Evolutionary conservation across 2,329 filamentous ascomycete genomes (phyloP).

Genomic region (Chaetomium globosum): DNA sequence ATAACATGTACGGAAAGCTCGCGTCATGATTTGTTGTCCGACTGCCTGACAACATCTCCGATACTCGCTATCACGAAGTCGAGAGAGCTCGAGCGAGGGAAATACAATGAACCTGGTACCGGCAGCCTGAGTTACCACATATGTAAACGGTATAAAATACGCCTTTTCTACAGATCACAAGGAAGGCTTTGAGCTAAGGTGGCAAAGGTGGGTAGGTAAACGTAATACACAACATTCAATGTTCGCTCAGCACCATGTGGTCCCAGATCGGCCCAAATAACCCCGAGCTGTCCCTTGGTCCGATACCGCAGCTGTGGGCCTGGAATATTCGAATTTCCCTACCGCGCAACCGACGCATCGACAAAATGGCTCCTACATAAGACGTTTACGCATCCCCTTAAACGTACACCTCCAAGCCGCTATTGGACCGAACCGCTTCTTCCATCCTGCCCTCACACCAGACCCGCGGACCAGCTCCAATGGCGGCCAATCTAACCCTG

Average conservation of each 20-base stretch:
- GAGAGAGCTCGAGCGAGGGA: neutral
- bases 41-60: neutral
- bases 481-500: conserved; percentile 24
- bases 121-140: neutral
- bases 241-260: neutral
- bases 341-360: conserved; percentile 4
- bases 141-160: neutral
- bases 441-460: neutral
- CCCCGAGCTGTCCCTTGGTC: conserved; percentile 22
- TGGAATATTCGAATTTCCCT: conserved; percentile 4
- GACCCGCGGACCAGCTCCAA: conserved; percentile 15
- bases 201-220: no score
- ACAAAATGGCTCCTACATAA: conserved; percentile 8
- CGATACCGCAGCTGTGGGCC: conserved; percentile 29
- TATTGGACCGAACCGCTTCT: neutral
- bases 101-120: neutral
- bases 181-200: neutral
- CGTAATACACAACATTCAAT: neutral
- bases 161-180: neutral
- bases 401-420: neutral
- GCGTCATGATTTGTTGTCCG: neutral
- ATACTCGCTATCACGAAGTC: neutral
- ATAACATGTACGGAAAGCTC: neutral
- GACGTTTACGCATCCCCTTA: neutral
- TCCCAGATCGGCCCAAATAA: conserved; percentile 18